phyloP scores from a whole-genome alignment of 1,139 yeast genomes.

The Zygosaccharomyces pseudobailii region DNA sequence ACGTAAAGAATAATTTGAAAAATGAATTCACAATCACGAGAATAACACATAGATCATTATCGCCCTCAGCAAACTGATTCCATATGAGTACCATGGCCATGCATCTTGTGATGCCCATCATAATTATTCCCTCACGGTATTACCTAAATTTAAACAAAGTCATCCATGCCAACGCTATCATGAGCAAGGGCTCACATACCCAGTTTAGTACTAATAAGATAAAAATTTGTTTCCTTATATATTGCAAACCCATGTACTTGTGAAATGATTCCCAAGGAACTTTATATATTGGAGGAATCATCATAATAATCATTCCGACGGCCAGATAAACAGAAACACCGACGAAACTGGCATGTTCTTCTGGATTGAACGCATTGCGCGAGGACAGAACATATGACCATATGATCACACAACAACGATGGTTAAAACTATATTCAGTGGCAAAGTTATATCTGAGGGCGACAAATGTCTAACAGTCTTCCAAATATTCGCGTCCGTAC shows the following conservation, averaged over 20 bases:
- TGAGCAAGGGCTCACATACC: slow-evolving; percentile 53
- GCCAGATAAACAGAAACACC: slow-evolving; percentile 41
- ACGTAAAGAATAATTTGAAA: slow-evolving; percentile 53
- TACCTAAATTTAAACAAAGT: slow-evolving; percentile 46
- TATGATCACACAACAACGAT: slow-evolving; percentile 9
- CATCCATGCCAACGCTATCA: slow-evolving; percentile 57
- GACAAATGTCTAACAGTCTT: slow-evolving; percentile 5
- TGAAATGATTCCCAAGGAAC: slow-evolving; percentile 46
- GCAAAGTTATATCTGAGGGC: slow-evolving; percentile 7
- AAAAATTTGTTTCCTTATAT: slow-evolving; percentile 36
- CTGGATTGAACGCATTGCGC: slow-evolving; percentile 10
- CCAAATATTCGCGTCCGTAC: too few species aligned
- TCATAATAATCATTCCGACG: slow-evolving; percentile 52
- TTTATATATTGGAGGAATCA: slow-evolving; percentile 55
- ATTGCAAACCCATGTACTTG: slow-evolving; percentile 23
- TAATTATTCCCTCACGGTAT: slow-evolving; percentile 49
- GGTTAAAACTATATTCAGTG: slow-evolving; percentile 10
- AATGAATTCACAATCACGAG: slow-evolving; percentile 50
- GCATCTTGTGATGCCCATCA: slow-evolving; percentile 59
- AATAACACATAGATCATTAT: slow-evolving; percentile 47
- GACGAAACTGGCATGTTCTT: slow-evolving; percentile 6
- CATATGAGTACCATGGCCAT: slow-evolving; percentile 64
- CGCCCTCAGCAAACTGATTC: slow-evolving; percentile 57
- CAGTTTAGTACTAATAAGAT: slow-evolving; percentile 48
- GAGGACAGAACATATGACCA: slow-evolving; percentile 13